Percentiles rank a stretch among this genome's conserved stretches.
Conservation (phyloP, 768 basidiomycete species). For the Boletus fagicola region DNA sequence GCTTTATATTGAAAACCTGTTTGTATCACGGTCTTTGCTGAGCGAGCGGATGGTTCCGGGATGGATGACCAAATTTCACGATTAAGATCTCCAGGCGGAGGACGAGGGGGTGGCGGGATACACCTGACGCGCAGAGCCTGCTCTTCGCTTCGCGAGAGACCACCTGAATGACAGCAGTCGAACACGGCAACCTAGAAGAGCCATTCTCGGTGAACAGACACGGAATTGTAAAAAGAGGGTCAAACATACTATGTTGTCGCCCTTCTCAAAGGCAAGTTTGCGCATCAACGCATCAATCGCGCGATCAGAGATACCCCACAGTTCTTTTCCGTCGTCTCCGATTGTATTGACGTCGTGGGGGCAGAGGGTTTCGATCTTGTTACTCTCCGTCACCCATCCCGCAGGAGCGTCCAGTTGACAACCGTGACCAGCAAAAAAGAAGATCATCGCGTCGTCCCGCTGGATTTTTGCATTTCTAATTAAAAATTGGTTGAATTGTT, state of each 20-base stretch:
- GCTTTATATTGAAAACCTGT: constrained; percentile 16
- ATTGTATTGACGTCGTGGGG: constrained; percentile 8
- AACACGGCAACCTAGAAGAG: constrained; percentile 14
- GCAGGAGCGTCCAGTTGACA: constrained; percentile 5
- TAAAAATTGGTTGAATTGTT: constrained; percentile 10
- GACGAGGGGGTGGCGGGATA: constrained; percentile 11
- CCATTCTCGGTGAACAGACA: neutral
- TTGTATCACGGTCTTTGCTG: constrained; percentile 7
- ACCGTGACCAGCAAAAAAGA: constrained; percentile 23
- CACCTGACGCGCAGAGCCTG: constrained; percentile 2
- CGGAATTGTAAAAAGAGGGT: neutral
- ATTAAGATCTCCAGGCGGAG: constrained; percentile 14
- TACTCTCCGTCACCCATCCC: constrained; percentile 19
- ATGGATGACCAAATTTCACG: constrained; percentile 7
- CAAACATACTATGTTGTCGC: constrained; percentile 18
- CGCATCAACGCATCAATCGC: constrained; percentile 16
- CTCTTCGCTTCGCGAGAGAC: constrained; percentile 11
- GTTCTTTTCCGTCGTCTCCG: neutral
- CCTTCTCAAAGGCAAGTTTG: constrained; percentile 15
- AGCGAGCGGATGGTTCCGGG: constrained; percentile 7
- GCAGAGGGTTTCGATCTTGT: constrained; percentile 18
- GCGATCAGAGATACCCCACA: constrained; percentile 18
- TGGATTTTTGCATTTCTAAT: constrained; percentile 6
- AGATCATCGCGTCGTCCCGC: constrained; percentile 18
- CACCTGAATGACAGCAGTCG: constrained; percentile 24